Evolutionary conservation across 768 basidiomycete genomes (phyloP), one percentile per base, ranked within the genome.

Genomic region (Rhodotorula babjevae): DNA sequence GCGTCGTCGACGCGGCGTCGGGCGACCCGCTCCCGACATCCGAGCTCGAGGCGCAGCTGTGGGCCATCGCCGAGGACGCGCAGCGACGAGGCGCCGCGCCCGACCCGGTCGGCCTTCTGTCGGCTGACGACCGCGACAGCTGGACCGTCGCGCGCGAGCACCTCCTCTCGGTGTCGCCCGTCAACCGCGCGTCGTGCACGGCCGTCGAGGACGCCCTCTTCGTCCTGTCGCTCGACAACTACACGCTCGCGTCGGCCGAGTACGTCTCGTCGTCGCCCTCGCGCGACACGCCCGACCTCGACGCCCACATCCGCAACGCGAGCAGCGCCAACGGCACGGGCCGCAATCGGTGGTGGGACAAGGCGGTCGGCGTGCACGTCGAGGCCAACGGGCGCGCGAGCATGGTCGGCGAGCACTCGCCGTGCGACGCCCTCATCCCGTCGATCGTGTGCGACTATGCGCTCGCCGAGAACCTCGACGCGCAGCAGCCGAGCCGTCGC

Each of bases 281-380:
- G 56, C 66, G 36, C 19, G 71, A 46, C 59, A 78, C 67, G 27
- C 80, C 79, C 3, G 82, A 85, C 63, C 81, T 92, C 56, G 87
- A 91, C 77, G 85, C 89, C 3, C 93, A 94, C 78, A 84, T 94
- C 27, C 87, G 87, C 73, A 86, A 89, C 67, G 85, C 88, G 62
- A 88, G 90, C 31, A 86, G 87, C 0, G 88, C 88, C 3, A 77
- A 81, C 4, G 82, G 84, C 68, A 87, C 86, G 69, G 85, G 87
- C 11, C 83, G 85, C 56, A 96, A 96, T 77, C 84, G 95, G 47
- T 96, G 92, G 86, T 91, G 88, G 80, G 94, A 98, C 83, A 98
- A 96, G 81, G 85, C 89, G 4, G 85, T 90, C 52, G 88, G 88
- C 9, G 82, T 96, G 65, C 85, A 91, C 61, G 88, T 97, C 50